phyloP scores from a whole-genome alignment of 2,329 filamentous ascomycete species.

The Bipolaris victoriae region DNA sequence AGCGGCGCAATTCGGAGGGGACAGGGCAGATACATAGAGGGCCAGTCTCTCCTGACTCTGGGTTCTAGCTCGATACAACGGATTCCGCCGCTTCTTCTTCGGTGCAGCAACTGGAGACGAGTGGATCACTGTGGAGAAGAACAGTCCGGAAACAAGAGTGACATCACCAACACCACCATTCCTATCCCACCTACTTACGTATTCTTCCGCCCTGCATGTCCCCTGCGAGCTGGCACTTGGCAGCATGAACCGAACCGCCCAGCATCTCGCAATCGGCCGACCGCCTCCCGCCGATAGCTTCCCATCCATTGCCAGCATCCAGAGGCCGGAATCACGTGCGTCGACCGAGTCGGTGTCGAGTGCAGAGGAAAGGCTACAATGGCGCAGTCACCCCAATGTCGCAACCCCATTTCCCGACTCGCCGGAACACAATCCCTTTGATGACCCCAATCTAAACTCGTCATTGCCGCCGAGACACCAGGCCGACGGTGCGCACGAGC shows the following conservation, averaged over 20 bases:
- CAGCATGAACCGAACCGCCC: slow-evolving; percentile 14
- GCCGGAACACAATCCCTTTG: slow-evolving; percentile 27
- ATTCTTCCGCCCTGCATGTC: slow-evolving; percentile 10
- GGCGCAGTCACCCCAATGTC: slow-evolving; percentile 33
- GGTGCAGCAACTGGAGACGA: neutral
- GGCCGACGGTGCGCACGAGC: neutral
- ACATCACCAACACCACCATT: slow-evolving; percentile 6
- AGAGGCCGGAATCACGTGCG: slow-evolving; percentile 1
- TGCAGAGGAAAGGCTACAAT: slow-evolving; percentile 29
- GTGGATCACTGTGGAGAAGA: neutral
- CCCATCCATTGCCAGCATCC: slow-evolving; percentile 5
- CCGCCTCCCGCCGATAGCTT: slow-evolving; percentile 12
- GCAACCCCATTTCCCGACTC: slow-evolving; percentile 24
- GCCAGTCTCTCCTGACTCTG: slow-evolving; percentile 6
- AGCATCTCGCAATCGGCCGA: slow-evolving; percentile 12
- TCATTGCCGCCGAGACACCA: slow-evolving; percentile 2
- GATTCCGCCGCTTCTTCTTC: neutral
- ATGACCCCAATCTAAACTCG: slow-evolving; percentile 15
- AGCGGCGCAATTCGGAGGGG: slow-evolving; percentile 2
- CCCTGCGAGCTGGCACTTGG: slow-evolving; percentile 13
- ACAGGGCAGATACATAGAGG: slow-evolving; percentile 13
- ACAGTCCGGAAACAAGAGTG: neutral
- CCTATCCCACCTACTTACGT: neutral
- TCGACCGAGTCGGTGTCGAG: slow-evolving; percentile 25
- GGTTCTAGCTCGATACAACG: neutral